Evolutionary conservation across 2,329 filamentous ascomycete species (phyloP).

Genomic region (Fusarium nygamai): DNA sequence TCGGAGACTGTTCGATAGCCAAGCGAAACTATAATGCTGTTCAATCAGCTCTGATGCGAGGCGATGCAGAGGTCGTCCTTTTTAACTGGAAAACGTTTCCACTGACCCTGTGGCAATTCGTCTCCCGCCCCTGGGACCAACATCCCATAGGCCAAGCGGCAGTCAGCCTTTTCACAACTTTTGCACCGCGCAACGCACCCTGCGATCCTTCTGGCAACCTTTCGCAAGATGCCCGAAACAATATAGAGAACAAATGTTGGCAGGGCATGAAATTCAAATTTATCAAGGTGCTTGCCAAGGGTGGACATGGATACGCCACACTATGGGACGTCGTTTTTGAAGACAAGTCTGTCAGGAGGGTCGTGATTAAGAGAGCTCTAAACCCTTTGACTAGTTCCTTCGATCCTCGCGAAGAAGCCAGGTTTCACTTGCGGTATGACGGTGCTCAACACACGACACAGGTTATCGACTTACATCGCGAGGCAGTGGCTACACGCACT

Average conservation of each 20-base stretch:
- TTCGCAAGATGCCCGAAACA: neutral
- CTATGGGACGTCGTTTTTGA: conserved; percentile 40
- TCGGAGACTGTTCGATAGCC: neutral
- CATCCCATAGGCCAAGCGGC: neutral
- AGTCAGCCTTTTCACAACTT: neutral
- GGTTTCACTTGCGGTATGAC: conserved; percentile 43
- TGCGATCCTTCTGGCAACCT: neutral
- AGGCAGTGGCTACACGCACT: conserved; percentile 14
- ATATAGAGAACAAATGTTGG: conserved; percentile 5
- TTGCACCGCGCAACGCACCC: no score
- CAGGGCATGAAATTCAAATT: conserved; percentile 39
- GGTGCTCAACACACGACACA: conserved; percentile 44
- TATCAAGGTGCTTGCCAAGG: conserved; percentile 40
- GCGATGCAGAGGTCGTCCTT: conserved; percentile 3
- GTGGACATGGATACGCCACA: conserved; percentile 41
- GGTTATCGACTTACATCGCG: conserved; percentile 32
- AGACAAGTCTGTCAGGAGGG: conserved; percentile 22
- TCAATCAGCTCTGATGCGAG: conserved; percentile 32
- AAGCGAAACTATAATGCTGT: conserved; percentile 19
- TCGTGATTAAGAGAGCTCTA: conserved; percentile 43
- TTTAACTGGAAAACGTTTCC: neutral
- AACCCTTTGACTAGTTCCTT: neutral
- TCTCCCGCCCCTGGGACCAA: neutral
- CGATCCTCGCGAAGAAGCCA: conserved; percentile 19
- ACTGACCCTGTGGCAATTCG: neutral